Evolutionary conservation across 106 monocot genomes (phyloP).

Genomic region (Phalaenopsis aphrodite): DNA sequence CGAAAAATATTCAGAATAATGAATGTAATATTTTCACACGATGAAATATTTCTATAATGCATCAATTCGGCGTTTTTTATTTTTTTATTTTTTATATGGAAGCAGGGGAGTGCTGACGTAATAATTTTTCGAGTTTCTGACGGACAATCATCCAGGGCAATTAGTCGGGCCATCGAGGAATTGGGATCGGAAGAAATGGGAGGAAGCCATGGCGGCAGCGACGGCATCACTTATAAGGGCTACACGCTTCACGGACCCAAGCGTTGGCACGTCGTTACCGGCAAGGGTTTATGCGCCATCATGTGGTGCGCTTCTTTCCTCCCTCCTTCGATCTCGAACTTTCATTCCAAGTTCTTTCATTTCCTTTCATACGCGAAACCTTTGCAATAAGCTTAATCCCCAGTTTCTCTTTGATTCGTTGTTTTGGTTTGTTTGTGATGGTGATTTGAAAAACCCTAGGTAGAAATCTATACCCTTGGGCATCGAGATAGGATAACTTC

Average conservation of each 20-base stretch:
- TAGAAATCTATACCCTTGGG: no score
- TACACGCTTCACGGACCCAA: constrained; percentile 32
- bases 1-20: no score
- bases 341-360: not conserved
- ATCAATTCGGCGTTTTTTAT: no score
- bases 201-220: constrained; percentile 8
- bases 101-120: no score
- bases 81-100: no score
- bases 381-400: not conserved
- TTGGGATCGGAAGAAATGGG: not conserved
- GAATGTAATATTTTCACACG: no score
- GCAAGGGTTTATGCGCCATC: constrained; percentile 49
- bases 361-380: not conserved
- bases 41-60: no score
- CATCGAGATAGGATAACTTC: not conserved
- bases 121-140: no score
- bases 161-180: not conserved
- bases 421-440: not conserved
- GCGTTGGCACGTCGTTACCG: constrained; percentile 47
- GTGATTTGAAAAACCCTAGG: not conserved
- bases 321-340: not conserved
- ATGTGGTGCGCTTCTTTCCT: constrained; percentile 28
- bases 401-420: not conserved
- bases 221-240: constrained; percentile 21
- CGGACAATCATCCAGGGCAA: not conserved